A percentile compares a stretch with the other conserved stretches of the same genome.
Evolutionary conservation across 1,139 yeast species (phyloP).

Genomic region (Pichia norvegensis): DNA sequence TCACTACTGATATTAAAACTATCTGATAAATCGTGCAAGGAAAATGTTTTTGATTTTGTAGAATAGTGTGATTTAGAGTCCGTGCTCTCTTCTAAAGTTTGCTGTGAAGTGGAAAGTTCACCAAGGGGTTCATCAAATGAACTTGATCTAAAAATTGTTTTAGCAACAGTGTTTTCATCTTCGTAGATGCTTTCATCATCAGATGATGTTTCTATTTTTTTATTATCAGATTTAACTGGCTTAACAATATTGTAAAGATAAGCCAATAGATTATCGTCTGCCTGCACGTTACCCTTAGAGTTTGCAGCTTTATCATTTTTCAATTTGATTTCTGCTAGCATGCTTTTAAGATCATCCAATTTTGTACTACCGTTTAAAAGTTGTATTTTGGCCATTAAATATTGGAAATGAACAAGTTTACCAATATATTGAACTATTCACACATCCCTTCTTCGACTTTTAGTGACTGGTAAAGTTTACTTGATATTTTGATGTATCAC

Average conservation of each 20-base stretch:
- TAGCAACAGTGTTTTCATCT: conserved; percentile 3
- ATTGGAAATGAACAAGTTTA: no score
- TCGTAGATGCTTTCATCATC: conserved; percentile 12
- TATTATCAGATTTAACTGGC: background rate
- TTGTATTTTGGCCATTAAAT: no score
- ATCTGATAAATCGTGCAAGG: background rate
- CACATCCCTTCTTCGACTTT: no score
- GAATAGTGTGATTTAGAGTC: background rate
- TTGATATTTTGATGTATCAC: no score
- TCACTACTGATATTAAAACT: background rate
- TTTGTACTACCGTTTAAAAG: no score
- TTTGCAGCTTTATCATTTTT: background rate
- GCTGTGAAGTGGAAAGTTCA: background rate
- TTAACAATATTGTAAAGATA: background rate
- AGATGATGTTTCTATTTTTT: background rate
- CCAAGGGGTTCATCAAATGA: conserved; percentile 8
- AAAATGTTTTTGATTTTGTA: background rate
- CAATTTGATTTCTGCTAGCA: background rate
- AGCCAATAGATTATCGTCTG: background rate
- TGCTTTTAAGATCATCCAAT: background rate
- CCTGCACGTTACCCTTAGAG: background rate
- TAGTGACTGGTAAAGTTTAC: no score
- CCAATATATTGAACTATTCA: no score
- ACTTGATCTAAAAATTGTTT: conserved; percentile 11
- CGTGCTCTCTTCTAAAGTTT: background rate